Percentiles rank a stretch among this genome's conserved stretches.
Conservation (phyloP, 148 eudicot genomes). For the Arctostaphylos glauca region DNA sequence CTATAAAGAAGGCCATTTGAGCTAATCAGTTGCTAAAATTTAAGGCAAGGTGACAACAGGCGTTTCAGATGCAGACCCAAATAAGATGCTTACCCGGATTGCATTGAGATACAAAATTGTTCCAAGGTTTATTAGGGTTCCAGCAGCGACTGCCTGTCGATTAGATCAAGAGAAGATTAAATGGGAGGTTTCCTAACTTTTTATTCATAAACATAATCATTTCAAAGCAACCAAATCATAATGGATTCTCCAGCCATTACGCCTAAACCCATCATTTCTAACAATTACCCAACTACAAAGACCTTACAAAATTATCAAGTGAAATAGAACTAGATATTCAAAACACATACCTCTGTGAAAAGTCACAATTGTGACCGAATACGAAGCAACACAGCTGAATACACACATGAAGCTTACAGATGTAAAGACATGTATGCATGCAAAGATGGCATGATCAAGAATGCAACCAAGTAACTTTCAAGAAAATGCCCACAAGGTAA, state of each 20-base stretch:
- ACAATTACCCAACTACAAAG: neutral
- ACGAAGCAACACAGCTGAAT: constrained; percentile 1
- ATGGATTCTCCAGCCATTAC: neutral
- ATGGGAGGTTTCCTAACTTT: neutral
- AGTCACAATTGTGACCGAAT: neutral
- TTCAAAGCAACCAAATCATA: neutral
- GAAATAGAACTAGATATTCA: neutral
- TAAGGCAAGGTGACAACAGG: neutral
- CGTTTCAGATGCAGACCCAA: neutral
- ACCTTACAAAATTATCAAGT: neutral
- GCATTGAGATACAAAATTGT: constrained; percentile 79
- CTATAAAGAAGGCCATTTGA: constrained; percentile 33
- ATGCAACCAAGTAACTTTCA: neutral
- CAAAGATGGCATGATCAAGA: neutral
- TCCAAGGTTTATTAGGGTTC: constrained; percentile 87
- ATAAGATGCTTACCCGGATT: constrained; percentile 58
- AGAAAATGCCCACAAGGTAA: neutral
- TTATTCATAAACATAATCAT: neutral
- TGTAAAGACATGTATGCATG: constrained; percentile 3
- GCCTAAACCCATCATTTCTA: neutral
- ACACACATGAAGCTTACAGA: neutral
- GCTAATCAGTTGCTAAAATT: constrained; percentile 6
- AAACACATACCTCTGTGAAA: neutral
- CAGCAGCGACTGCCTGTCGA: constrained; percentile 87
- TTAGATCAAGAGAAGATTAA: constrained; percentile 16